Conservation (phyloP, 352 stramenopile genomes). For the Pelagophyceae sp. region DNA sequence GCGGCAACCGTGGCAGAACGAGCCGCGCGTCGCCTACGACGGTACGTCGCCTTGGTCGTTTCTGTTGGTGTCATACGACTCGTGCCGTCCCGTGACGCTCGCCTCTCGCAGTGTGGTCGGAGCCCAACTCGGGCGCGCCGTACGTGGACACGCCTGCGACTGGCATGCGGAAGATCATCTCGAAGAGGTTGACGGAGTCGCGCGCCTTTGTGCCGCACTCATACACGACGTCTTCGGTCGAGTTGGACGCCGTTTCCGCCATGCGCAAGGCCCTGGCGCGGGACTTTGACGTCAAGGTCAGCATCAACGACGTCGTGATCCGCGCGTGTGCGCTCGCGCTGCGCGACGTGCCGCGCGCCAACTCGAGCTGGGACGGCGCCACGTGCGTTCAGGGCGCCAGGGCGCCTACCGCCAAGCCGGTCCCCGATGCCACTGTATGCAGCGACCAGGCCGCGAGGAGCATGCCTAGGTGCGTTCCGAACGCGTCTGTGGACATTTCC, state of each 20-base stretch:
- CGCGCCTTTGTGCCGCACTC: conserved; percentile 91
- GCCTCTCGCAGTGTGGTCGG: not conserved
- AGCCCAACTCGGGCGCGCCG: conserved; percentile 20
- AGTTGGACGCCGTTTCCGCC: conserved; percentile 71
- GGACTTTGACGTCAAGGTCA: conserved; percentile 88
- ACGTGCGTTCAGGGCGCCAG: conserved; percentile 67
- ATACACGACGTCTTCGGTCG: conserved; percentile 89
- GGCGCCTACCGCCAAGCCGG: too few relatives aligned
- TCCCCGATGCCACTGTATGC: too few relatives aligned
- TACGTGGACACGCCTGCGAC: conserved; percentile 72
- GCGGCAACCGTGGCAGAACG: not conserved
- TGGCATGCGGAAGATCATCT: conserved; percentile 98
- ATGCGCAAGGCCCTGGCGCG: conserved; percentile 83
- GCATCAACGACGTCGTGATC: conserved; percentile 98
- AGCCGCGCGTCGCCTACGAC: not conserved
- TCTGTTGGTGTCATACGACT: too few relatives aligned
- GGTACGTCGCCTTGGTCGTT: not conserved
- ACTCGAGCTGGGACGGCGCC: conserved; percentile 52
- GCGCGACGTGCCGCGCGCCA: conserved; percentile 88
- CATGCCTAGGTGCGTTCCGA: conserved; percentile 70
- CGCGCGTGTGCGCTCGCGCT: conserved; percentile 90
- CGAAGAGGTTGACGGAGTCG: conserved; percentile 87
- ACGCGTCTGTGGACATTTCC: conserved; percentile 86
- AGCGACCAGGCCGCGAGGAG: too few relatives aligned
- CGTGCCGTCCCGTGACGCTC: too few relatives aligned